Base-by-base conservation (phyloP, 2,329 filamentous ascomycete species). In the Colletotrichum ledebouriae region DNA sequence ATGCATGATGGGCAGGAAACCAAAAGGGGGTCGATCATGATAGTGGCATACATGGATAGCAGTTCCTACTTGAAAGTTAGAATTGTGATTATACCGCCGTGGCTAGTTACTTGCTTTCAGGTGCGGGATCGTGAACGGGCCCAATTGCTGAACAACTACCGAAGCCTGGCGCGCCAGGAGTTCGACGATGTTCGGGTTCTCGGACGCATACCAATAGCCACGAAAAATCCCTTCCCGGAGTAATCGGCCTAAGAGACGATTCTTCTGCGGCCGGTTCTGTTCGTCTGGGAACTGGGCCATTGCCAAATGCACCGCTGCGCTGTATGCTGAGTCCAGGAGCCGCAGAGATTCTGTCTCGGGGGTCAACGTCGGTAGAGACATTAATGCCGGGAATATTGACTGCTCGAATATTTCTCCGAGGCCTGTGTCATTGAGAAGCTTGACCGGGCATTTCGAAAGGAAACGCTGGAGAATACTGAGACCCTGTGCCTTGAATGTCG, bases 311-410 rank as follows among this genome's bases (percentile, higher is more conserved):
- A 92, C 79, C 3, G 97, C 82, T 2, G 90, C 89, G 7, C 85
- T 83, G 71, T 94, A 97, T 0, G 91, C 89, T 6, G 85, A 83
- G 6, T 78, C 75, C 1, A 97, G 84, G 3, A 98, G 80, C 1
- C 75, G 74, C 2, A 92, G 75, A 4, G 92, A 92, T 63, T 96
- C 92, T 0, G 84, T 76, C 73, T 93, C 91, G 0, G 92, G 89
- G 0, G 93, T 97, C 47, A 97, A 81, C 12, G 85, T 88, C 0
- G 95, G 94, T 6, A 97, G 84, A 73, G 89, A 92, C 7, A 91
- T 84, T n/a, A 97, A 85, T 41, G 90, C 89, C 0, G 93, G 92
- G 71, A 90, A 85, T 2, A 93, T 79, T 3, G 90, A 87, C 20
- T 93, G 87, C 73, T 90, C 86, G 69, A 95, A 91, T 29, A 95